phyloP scores from a whole-genome alignment of 371 early-diverging fungal species.

The Lichtheimia hyalospora region DNA sequence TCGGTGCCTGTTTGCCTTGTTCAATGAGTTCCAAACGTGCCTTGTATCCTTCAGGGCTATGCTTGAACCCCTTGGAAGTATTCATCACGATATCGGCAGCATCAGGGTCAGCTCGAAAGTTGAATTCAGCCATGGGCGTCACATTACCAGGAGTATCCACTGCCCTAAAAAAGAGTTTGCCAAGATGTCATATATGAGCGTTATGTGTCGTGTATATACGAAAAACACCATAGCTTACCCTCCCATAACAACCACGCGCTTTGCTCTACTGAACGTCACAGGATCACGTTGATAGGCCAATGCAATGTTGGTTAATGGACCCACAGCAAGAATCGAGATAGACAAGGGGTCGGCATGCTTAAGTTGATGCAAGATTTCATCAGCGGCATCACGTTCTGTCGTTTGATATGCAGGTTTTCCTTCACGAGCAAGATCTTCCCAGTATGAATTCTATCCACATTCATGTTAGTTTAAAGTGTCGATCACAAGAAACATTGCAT shows the following conservation, averaged over 20 bases:
- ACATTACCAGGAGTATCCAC: slow-evolving; percentile 44
- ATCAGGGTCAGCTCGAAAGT: slow-evolving; percentile 53
- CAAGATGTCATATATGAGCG: background rate
- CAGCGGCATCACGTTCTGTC: slow-evolving; percentile 39
- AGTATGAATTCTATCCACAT: background rate
- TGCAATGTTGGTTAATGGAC: slow-evolving; percentile 63
- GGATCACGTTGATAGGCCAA: slow-evolving; percentile 51
- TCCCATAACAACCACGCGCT: slow-evolving; percentile 53
- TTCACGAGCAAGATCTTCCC: background rate
- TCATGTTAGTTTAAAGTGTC: slow-evolving; percentile 2
- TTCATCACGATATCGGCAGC: slow-evolving; percentile 47
- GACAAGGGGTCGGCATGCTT: slow-evolving; percentile 42
- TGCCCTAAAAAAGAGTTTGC: slow-evolving; percentile 13
- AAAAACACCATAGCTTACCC: slow-evolving; percentile 29
- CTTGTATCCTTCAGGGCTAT: slow-evolving; percentile 16
- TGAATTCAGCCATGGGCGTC: slow-evolving; percentile 57
- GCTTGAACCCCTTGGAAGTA: slow-evolving; percentile 37
- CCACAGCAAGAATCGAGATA: slow-evolving; percentile 50
- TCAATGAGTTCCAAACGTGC: slow-evolving; percentile 13
- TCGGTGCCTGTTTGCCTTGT: slow-evolving; percentile 24
- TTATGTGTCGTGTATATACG: no score
- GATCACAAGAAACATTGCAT: no score
- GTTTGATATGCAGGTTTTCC: slow-evolving; percentile 23
- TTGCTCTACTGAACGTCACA: slow-evolving; percentile 44
- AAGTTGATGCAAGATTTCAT: slow-evolving; percentile 51